Evolutionary conservation across 2,329 filamentous ascomycete genomes (phyloP), one percentile per base, ranked within the genome.

Genomic region (Phialophora tarda): DNA sequence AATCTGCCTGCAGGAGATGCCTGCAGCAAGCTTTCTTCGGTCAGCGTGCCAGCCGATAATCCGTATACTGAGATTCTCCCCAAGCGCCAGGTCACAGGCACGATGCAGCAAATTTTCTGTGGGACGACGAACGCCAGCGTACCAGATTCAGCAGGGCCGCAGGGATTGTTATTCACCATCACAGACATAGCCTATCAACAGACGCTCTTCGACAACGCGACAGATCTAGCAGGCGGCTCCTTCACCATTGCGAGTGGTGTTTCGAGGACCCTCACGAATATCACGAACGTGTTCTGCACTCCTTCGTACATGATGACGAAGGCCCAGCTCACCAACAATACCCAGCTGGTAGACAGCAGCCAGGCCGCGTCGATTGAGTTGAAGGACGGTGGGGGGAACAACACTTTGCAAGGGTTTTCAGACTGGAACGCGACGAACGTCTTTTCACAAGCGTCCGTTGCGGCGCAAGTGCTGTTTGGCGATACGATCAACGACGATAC

Each of bases 391-490:
- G 69, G 71, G 32, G 71, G 69, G 44, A 74, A 74, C 63, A 74
- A 73, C 64, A 76, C 74, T 11, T 68, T 77, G 47, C 47, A 64
- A 56, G 67, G 30, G 12, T 74, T 75, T 65, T 71, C 71, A 17
- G 44, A 60, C 30, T 69, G 70, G 64, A 71, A 71, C 50, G 62
- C 69, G n/a, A 71, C 69, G 41, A 66, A 34, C 38, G 65, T 71
- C 28, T 62, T 69, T 55, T 38, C 61, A 41, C 68, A 66, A 47
- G 60, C 67, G 7, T 67, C 65, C 8, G 58, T 59, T 17, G 53
- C 59, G 21, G 67, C 67, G 11, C 51, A 67, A n/a, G 64, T 63
- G n/a, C 61, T 71, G 10, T 72, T 72, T 62, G 63, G 64, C 6
- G 64, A 66, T 30, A 63, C 63, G 2, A 28, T 62, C 24, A 63